phyloP scores from a whole-genome alignment of 176 grass and related monocot species.

The Dactylis glomerata region DNA sequence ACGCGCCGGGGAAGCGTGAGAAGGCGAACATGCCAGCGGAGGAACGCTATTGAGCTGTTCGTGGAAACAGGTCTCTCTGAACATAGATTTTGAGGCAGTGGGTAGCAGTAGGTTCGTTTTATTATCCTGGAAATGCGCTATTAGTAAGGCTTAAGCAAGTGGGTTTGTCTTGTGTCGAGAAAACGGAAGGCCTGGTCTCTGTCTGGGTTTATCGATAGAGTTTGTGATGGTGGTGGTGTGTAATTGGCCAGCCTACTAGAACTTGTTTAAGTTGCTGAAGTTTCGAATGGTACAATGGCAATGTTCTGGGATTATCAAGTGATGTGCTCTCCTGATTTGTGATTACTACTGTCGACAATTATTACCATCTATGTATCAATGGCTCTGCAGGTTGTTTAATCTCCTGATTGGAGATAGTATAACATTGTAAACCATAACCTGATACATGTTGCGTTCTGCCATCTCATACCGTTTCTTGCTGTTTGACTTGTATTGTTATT shows the following conservation, averaged over 20 bases:
- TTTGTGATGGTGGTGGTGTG: not conserved
- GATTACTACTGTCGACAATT: not conserved
- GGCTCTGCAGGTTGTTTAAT: not conserved
- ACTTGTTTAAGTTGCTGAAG: not conserved
- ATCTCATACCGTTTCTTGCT: not conserved
- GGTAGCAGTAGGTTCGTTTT: constrained; percentile 7
- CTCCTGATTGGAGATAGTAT: not conserved
- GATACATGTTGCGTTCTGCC: not conserved
- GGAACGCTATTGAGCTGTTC: not conserved
- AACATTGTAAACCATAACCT: not conserved
- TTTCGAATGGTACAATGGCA: constrained; percentile 2
- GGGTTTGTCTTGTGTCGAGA: not conserved
- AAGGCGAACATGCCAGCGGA: not conserved
- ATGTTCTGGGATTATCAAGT: constrained; percentile 20
- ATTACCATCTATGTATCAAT: not conserved
- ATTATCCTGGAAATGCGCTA: constrained; percentile 15
- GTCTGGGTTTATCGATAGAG: not conserved
- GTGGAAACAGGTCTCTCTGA: not conserved
- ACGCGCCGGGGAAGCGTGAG: not conserved
- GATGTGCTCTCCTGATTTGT: not conserved
- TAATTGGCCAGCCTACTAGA: not conserved
- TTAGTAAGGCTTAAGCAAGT: not conserved
- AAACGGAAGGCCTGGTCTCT: not conserved
- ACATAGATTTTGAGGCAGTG: constrained; percentile 22
- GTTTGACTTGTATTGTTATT: not conserved